Base-by-base conservation (phyloP, 2,329 filamentous ascomycete genomes). In the Fusarium bactridioides region DNA sequence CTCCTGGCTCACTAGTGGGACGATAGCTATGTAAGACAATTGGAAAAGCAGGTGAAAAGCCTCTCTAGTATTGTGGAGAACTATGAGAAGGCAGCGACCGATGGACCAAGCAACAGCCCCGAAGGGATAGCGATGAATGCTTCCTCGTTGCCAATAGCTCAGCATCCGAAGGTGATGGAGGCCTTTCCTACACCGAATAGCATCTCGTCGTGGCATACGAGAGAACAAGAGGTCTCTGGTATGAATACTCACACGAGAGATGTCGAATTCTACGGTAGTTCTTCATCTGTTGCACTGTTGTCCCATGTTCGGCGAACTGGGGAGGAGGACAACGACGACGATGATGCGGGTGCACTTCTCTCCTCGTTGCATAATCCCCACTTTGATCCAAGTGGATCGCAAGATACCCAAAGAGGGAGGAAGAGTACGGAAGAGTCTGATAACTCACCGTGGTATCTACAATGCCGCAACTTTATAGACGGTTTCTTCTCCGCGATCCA, bases 241-340 rank as follows among this genome's bases (percentile, higher is more conserved):
- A 57, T 57, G 54, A 57, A 57, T 12, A 35, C 40, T 6, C 54
- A 57, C 0, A 57, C 54, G 2, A 57, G 40, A 57, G 54, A 57
- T n/a, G 54, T 57, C 4, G 54, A 57, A 9, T 57, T 47, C 15
- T 57, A 47, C 2, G 40, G 40, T 4, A 57, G 54, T 1, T 48
- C 29, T 6, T 48, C 40, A 0, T 57, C 54, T 0, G 40, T 57
- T 10, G 54, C 54, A 0, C 40, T 57, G 0, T 2, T 57, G 33
- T 57, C 54, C 0, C 54, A 57, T 27, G 23, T 57, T 7, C 54
- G 19, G 8, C 54, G 40, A 4, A 48, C 40, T 1, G 54, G 54
- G 4, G 54, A 48, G 31, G 54, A 35, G 5, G 40, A 57, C 11
- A 23, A 57, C 4, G n/a, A 31, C 1, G 54, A 35, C 18, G 38